These are phyloP conservation scores for Zoysia matrella DNA, from an alignment of 202 grass and related monocot genomes.

Conservation along the genomic window DNA sequence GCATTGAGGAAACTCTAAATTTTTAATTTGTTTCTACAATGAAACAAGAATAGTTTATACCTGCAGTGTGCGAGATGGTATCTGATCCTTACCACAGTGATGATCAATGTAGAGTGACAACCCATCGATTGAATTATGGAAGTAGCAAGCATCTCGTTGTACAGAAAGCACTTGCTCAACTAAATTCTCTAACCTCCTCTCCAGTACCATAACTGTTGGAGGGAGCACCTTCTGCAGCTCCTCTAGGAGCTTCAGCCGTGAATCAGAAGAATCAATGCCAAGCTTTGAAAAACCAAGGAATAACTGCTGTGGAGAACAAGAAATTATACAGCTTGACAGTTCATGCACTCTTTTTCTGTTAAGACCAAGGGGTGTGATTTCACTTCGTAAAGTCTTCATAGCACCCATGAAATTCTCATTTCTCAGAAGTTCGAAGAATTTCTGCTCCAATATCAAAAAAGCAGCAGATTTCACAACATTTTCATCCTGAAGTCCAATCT, in stretches of 20 bases:
- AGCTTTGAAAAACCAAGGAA: conserved; percentile 66
- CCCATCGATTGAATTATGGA: conserved; percentile 84
- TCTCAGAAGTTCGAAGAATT: conserved; percentile 85
- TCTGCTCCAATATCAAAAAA: conserved; percentile 90
- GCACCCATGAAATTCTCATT: conserved; percentile 70
- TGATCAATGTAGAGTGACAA: conserved; percentile 91
- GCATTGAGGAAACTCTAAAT: conserved; percentile 21
- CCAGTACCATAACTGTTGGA: conserved; percentile 79
- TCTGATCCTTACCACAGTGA: conserved; percentile 84
- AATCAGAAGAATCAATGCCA: conserved; percentile 55
- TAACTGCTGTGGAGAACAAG: conserved; percentile 54
- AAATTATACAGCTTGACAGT: conserved; percentile 66
- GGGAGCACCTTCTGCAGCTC: conserved; percentile 90
- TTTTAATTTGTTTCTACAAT: background rate
- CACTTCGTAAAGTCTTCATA: conserved; percentile 71
- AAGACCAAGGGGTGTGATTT: conserved; percentile 84
- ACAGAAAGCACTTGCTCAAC: conserved; percentile 87
- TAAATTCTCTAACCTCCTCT: conserved; percentile 87
- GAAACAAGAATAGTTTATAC: conserved; percentile 44
- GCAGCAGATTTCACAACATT: conserved; percentile 67
- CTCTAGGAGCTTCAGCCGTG: conserved; percentile 76
- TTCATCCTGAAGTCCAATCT: conserved; percentile 75
- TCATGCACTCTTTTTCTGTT: conserved; percentile 81
- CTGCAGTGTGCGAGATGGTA: conserved; percentile 77
- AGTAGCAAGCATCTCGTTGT: conserved; percentile 83